Evolutionary conservation across 805 yeast genomes (phyloP), one percentile per base, ranked within the genome.

Genomic region (Candida adriatica): DNA sequence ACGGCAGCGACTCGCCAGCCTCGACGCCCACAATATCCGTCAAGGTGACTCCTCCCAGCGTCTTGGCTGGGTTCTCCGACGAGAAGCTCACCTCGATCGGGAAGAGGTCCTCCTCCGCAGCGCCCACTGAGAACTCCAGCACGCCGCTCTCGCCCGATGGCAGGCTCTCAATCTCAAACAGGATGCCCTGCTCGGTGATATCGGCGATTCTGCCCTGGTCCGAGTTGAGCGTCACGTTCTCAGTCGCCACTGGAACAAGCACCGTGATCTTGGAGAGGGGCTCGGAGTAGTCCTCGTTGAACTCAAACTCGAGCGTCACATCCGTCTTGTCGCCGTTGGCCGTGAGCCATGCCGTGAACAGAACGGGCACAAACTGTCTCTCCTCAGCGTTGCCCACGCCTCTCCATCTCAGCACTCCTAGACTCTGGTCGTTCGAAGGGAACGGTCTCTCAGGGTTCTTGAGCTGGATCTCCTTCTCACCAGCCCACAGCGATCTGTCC

Each of bases 361-460:
- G 66, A 32, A 90, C 58, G 20, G 97, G 97, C 20, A 71, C 61
- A 25, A 58, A 49, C 13, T 49, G 35, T 35, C 68, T 66, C 28
- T 75, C 77, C 38, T 77, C 85, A 18, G 63, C 66, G 41, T 73
- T 70, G 21, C 81, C 83, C 26, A 66, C 68, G 27, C 79, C 78
- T 56, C 86, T 79, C 97, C 95, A 90, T 68, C 95, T 80, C 49
- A 92, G 72, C 18, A 90, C 94, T 42, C 95, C 94, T 45, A 90
- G 70, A 30, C 85, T 75, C 53, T 85, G 90, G 55, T 87, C 95
- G 57, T 88, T 86, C 8, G 87, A 68, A 24, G 97, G 97, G 73
- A 92, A 88, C 21, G 87, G 73, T 52, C 85, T 84, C 27, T 69
- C 52, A 33, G 75, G 64, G 55, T 88, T 94, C 54, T 83, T 84